phyloP scores from a whole-genome alignment of 2,329 filamentous ascomycete genomes.

The Trichoderma atroviride region DNA sequence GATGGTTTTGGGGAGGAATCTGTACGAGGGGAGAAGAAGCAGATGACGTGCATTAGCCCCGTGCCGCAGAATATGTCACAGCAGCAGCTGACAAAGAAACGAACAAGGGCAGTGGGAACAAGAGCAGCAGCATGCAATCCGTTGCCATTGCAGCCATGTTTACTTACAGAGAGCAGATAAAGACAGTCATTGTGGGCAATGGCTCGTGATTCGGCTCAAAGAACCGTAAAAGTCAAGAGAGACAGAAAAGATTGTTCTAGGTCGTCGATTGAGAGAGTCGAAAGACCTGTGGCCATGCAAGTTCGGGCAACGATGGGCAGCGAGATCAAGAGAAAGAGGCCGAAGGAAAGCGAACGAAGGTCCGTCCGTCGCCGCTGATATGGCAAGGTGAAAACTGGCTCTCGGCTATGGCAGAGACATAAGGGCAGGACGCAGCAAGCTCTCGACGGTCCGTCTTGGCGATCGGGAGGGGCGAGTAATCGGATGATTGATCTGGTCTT shows the following conservation, averaged over 20 bases:
- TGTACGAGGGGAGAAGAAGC: slow-evolving; percentile 42
- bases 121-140: background rate
- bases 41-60: slow-evolving; percentile 20
- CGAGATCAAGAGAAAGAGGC: slow-evolving; percentile 10
- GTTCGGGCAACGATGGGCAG: slow-evolving; percentile 6
- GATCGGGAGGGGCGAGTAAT: background rate
- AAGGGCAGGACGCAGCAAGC: background rate
- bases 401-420: slow-evolving; percentile 23
- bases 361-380: slow-evolving; percentile 14
- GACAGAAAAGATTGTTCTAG: slow-evolving; percentile 7
- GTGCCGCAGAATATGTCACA: slow-evolving; percentile 4
- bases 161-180: slow-evolving; percentile 46
- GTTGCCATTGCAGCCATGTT: background rate
- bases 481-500: background rate
- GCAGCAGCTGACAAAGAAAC: background rate
- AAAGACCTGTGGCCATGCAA: background rate
- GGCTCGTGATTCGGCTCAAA: background rate
- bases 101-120: background rate
- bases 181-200: slow-evolving; percentile 44
- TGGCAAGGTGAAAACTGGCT: slow-evolving; percentile 2
- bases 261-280: background rate
- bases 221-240: background rate
- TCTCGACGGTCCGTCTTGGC: slow-evolving; percentile 5
- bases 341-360: slow-evolving; percentile 15
- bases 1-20: slow-evolving; percentile 89